phyloP scores from a whole-genome alignment of 2,329 filamentous ascomycete genomes.

The Hymenoscyphus salicellus region DNA sequence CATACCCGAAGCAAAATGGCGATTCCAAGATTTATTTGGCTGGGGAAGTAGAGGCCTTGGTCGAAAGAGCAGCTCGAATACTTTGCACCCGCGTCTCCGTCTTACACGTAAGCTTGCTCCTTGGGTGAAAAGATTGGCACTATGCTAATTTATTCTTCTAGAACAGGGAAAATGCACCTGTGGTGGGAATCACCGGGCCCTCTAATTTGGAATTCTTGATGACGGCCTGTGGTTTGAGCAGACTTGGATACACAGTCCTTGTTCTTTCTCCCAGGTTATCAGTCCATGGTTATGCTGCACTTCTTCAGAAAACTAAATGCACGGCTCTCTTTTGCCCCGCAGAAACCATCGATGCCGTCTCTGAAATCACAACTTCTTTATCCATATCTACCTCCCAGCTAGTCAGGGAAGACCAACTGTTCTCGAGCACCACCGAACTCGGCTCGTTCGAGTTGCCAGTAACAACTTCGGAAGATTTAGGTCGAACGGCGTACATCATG shows the following conservation, averaged over 20 bases:
- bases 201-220: not conserved
- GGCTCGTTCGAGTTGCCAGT: no score
- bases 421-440: no score
- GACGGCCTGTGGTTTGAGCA: not conserved
- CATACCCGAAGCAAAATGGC: not conserved
- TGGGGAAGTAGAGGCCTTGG: not conserved
- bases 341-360: no score
- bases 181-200: not conserved
- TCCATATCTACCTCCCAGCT: no score
- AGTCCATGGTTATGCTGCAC: not conserved
- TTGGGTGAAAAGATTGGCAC: not conserved
- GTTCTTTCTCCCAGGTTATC: not conserved
- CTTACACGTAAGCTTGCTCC: not conserved
- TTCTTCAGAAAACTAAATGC: not conserved
- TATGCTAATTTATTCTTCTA: not conserved
- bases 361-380: no score
- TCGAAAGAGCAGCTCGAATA: not conserved
- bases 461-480: no score
- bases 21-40: not conserved
- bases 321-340: not conserved
- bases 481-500: slow-evolving; percentile 30
- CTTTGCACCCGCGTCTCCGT: not conserved
- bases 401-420: no score
- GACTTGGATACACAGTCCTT: slow-evolving; percentile 1
- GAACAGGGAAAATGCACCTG: not conserved